Conservation (phyloP, 306 rosid genomes). For the Sesbania bispinosa region DNA sequence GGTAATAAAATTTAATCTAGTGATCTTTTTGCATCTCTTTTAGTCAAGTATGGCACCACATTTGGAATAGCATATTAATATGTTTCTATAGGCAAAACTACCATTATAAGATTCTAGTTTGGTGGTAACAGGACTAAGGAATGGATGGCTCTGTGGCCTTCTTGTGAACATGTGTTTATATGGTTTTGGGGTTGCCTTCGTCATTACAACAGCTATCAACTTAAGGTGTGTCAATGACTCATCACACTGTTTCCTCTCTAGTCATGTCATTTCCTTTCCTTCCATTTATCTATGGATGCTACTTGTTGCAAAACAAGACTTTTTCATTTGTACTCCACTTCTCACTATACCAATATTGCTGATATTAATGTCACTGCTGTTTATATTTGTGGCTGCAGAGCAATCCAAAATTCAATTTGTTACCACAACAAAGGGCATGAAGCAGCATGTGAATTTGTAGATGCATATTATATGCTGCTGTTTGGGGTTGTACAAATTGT, state of each 20-base stretch:
- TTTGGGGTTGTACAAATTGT: constrained; percentile 58
- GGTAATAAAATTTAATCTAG: neutral
- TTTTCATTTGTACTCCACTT: neutral
- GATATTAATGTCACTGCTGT: neutral
- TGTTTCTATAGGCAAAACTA: constrained; percentile 6
- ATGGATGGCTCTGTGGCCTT: constrained; percentile 40
- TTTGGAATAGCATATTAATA: neutral
- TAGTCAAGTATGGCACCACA: neutral
- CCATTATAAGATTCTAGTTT: neutral
- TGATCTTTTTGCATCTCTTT: neutral
- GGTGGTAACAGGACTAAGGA: constrained; percentile 32
- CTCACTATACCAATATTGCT: neutral
- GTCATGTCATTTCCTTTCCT: neutral
- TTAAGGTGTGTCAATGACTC: constrained; percentile 34
- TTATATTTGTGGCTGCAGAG: constrained; percentile 35
- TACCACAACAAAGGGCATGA: constrained; percentile 29
- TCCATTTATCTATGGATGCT: constrained; percentile 13
- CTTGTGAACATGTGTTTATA: constrained; percentile 44
- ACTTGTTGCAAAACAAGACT: neutral
- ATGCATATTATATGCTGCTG: constrained; percentile 48
- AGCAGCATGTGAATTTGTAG: constrained; percentile 28
- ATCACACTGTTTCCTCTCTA: neutral
- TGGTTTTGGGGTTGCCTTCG: constrained; percentile 53
- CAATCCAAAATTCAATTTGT: constrained; percentile 43
- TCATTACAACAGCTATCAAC: constrained; percentile 50